Percentiles rank a stretch among this genome's conserved stretches.
These are phyloP conservation scores for Fusarium odoratissimum DNA, from an alignment of 2,329 filamentous ascomycete genomes.

Conservation along the genomic window DNA sequence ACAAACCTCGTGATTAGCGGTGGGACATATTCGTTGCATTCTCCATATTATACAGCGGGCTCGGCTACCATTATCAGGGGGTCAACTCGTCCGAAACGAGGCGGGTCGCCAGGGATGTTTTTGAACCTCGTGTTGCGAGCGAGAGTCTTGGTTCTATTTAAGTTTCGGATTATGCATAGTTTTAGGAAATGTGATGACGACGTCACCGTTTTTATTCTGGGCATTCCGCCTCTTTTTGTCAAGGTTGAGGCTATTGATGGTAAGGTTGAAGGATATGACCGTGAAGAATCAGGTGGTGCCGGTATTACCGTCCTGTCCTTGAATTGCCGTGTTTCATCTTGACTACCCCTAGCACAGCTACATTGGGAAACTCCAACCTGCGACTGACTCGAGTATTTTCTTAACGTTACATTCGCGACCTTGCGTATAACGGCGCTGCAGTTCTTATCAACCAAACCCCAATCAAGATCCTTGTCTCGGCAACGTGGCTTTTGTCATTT, in stretches of 20 bases:
- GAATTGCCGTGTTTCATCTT: background rate
- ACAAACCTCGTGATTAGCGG: background rate
- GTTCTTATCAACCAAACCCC: background rate
- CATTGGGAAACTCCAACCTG: background rate
- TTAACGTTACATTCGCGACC: background rate
- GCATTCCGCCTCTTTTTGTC: too few relatives aligned
- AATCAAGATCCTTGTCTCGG: background rate
- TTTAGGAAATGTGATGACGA: background rate
- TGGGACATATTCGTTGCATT: conserved; percentile 5
- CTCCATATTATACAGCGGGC: conserved; percentile 16
- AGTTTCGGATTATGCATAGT: background rate
- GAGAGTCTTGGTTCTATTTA: background rate
- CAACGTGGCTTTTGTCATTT: background rate
- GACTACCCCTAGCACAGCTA: background rate
- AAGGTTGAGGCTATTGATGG: background rate
- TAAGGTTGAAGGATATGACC: background rate
- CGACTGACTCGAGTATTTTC: background rate
- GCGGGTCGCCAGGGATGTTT: conserved; percentile 5
- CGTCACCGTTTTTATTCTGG: background rate
- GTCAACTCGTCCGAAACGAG: conserved; percentile 9
- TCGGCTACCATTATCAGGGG: background rate
- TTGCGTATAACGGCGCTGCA: background rate
- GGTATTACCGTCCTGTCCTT: background rate
- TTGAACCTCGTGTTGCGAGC: background rate
- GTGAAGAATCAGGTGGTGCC: background rate